Evolutionary conservation across 2,329 filamentous ascomycete genomes (phyloP).

Genomic region (Magnaporthiopsis poae): DNA sequence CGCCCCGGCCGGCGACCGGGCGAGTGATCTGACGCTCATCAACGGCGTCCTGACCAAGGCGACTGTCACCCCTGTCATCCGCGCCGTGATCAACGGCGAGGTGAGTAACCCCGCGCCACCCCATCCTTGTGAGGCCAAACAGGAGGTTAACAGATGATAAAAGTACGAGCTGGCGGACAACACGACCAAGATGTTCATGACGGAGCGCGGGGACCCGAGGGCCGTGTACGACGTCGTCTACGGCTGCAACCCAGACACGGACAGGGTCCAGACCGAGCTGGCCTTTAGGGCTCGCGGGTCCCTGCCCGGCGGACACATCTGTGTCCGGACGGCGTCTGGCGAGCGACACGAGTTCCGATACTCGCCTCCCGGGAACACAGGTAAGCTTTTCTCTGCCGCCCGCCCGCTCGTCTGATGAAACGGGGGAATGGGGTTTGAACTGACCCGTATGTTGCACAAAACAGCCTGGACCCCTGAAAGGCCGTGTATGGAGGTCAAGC

Average conservation of each 20-base stretch:
- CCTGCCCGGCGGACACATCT: slow-evolving; percentile 27
- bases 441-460: neutral
- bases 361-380: slow-evolving; percentile 26
- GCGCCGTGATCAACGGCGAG: slow-evolving; percentile 35
- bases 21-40: slow-evolving; percentile 27
- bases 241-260: slow-evolving; percentile 32
- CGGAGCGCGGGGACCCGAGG: slow-evolving; percentile 31
- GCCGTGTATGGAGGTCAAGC: slow-evolving; percentile 3
- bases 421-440: no score
- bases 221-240: slow-evolving; percentile 31
- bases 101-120: slow-evolving; percentile 16
- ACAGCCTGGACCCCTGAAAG: slow-evolving; percentile 1
- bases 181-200: slow-evolving; percentile 40
- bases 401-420: neutral
- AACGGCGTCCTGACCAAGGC: slow-evolving; percentile 26
- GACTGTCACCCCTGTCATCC: slow-evolving; percentile 15
- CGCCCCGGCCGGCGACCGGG: slow-evolving; percentile 26
- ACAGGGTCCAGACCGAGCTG: slow-evolving; percentile 28
- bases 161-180: slow-evolving; percentile 33
- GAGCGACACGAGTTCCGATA: slow-evolving; percentile 32
- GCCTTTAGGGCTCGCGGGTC: slow-evolving; percentile 22
- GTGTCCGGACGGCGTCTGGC: slow-evolving; percentile 28
- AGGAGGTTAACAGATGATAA: neutral
- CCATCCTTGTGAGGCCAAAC: neutral
- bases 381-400: slow-evolving; percentile 16